Evolutionary conservation across 2,329 filamentous ascomycete species (phyloP).

Genomic region (Botrytis deweyae): DNA sequence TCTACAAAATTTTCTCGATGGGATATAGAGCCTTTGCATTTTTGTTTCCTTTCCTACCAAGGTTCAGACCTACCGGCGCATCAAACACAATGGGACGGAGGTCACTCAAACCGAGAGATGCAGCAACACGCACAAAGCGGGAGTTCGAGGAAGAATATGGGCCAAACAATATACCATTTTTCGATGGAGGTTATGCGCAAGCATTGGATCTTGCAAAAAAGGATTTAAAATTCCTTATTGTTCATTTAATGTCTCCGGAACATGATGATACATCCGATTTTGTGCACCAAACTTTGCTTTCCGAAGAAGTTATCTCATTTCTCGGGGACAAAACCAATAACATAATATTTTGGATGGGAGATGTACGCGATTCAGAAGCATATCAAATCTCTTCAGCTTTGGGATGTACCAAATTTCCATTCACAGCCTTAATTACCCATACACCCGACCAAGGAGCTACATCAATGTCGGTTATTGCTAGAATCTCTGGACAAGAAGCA

Average conservation of each 20-base stretch:
- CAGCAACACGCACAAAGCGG: slow-evolving; percentile 81
- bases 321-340: slow-evolving; percentile 74
- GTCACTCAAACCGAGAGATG: slow-evolving; percentile 80
- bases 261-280: slow-evolving; percentile 89
- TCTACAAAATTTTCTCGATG: slow-evolving; percentile 69
- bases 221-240: slow-evolving; percentile 87
- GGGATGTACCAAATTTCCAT: slow-evolving; percentile 89
- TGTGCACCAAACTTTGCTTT: slow-evolving; percentile 76
- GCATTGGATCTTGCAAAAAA: slow-evolving; percentile 87
- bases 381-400: slow-evolving; percentile 90
- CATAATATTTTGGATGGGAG: slow-evolving; percentile 88
- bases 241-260: slow-evolving; percentile 85
- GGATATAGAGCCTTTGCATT: slow-evolving; percentile 72
- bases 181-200: slow-evolving; percentile 87
- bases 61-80: slow-evolving; percentile 54
- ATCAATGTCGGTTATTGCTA: slow-evolving; percentile 85
- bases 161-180: slow-evolving; percentile 67
- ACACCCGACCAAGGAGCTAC: slow-evolving; percentile 81
- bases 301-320: slow-evolving; percentile 70
- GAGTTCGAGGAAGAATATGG: slow-evolving; percentile 97
- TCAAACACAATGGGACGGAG: slow-evolving; percentile 68
- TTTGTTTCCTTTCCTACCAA: slow-evolving; percentile 76
- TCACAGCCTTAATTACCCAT: slow-evolving; percentile 80
- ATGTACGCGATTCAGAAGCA: slow-evolving; percentile 87
- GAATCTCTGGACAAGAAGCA: slow-evolving; percentile 70